Conservation (phyloP, 2,329 filamentous ascomycete genomes). For the Neonectria neomacrospora region DNA sequence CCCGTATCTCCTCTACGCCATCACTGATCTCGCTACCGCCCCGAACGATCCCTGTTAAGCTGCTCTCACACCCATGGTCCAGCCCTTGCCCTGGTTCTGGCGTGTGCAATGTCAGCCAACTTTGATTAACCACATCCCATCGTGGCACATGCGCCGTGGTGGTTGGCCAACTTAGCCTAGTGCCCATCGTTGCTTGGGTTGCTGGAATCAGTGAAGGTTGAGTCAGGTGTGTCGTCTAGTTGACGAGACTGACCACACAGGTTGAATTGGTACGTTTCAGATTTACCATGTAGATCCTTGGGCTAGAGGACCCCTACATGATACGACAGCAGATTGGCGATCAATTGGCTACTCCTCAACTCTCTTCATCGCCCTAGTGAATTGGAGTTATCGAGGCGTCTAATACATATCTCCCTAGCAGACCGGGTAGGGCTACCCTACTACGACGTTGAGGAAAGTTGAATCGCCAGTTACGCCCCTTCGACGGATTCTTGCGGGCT, state of each 20-base stretch:
- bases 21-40: slow-evolving; percentile 1
- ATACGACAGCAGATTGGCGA: neutral
- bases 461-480: neutral
- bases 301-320: slow-evolving; percentile 20
- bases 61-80: slow-evolving; percentile 7
- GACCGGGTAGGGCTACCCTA: neutral
- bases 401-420: slow-evolving; percentile 11
- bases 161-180: slow-evolving; percentile 22
- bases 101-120: slow-evolving; percentile 25
- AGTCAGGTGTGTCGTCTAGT: slow-evolving; percentile 14
- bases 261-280: slow-evolving; percentile 25
- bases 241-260: slow-evolving; percentile 1
- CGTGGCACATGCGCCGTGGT: slow-evolving; percentile 23
- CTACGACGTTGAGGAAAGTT: slow-evolving; percentile 4
- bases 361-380: neutral
- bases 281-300: slow-evolving; percentile 17
- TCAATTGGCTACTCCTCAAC: slow-evolving; percentile 17
- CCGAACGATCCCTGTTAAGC: slow-evolving; percentile 6
- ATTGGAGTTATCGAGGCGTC: slow-evolving; percentile 12
- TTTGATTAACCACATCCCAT: slow-evolving; percentile 28
- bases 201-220: slow-evolving; percentile 9
- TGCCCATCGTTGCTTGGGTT: slow-evolving; percentile 19
- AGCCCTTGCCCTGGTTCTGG: slow-evolving; percentile 14
- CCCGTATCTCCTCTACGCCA: neutral
- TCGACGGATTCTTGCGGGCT: slow-evolving; percentile 22